Evolutionary conservation across 257 asterid genomes (phyloP).

Genomic region (Euphrasia confusa): DNA sequence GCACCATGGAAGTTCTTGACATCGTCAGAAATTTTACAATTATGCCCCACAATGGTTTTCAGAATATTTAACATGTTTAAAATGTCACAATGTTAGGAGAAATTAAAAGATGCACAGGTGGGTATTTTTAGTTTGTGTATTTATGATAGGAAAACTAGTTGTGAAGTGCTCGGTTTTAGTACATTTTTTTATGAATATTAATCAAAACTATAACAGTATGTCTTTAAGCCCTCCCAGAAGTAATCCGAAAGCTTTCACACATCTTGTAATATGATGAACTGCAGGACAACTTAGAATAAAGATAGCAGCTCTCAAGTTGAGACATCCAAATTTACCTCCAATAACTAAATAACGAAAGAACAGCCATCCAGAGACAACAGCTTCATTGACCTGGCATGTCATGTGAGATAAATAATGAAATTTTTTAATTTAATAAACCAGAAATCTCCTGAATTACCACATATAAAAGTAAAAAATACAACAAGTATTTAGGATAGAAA

Average conservation of each 20-base stretch:
- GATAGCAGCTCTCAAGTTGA: conserved; percentile 13
- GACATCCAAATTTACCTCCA: conserved; percentile 61
- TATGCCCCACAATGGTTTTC: too few species aligned
- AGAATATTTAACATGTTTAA: too few species aligned
- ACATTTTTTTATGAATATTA: conserved; percentile 5
- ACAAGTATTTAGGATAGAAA: neutral
- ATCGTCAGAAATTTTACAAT: too few species aligned
- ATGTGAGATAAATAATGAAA: conserved; percentile 18
- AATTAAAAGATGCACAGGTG: too few species aligned
- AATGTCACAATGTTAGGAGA: too few species aligned
- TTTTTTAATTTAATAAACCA: conserved; percentile 20
- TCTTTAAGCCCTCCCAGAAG: conserved; percentile 17
- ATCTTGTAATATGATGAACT: conserved; percentile 10
- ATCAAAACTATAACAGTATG: conserved; percentile 7
- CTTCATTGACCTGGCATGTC: conserved; percentile 79
- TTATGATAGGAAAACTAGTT: neutral
- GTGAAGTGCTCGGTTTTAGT: neutral
- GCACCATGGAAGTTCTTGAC: too few species aligned
- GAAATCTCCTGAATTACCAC: conserved; percentile 1
- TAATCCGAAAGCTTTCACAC: conserved; percentile 14
- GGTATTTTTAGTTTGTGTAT: too few species aligned
- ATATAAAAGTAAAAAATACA: neutral
- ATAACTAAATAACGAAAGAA: conserved; percentile 94
- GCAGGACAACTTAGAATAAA: conserved; percentile 13
- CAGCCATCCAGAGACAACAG: conserved; percentile 94